Evolutionary conservation across 768 basidiomycete genomes (phyloP), one percentile per base, ranked within the genome.

Genomic region (Coprinopsis cinerea): DNA sequence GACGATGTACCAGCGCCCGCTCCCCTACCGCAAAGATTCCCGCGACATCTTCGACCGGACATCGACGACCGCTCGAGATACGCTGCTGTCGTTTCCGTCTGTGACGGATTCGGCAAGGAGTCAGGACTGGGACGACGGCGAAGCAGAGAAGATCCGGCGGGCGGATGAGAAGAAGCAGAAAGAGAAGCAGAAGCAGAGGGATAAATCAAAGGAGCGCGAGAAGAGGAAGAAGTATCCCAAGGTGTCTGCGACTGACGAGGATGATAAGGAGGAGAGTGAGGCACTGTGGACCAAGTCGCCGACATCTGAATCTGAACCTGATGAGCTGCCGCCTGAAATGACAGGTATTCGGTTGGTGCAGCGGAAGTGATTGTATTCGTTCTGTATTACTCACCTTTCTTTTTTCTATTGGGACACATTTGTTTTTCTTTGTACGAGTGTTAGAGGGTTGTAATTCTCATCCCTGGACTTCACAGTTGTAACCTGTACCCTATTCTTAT

Each of bases 211-310:
- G 18, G 64, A 69, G n/a, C n/a, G n/a, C 23, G 64, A 66, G 42
- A 69, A 72, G 60, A 67, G 66, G 44, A 70, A 73, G 59, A 67
- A 66, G 36, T 80, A 82, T 51, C 76, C 77, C 3, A 71, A 68
- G 46, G 74, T 71, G n/a, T n/a, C n/a, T n/a, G n/a, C n/a, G n/a
- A n/a, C n/a, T n/a, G n/a, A n/a, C n/a, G 63, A 57, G 22, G 73
- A 70, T 0, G 71, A 73, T 2, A 78, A 81, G 56, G 84, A 85
- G 49, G 84, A 86, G 65, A 80, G 78, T 48, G 61, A 76, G 45
- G 74, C 80, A 43, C 56, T 86, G 48, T 81, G 76, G 77, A 18
- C 22, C 23, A 62, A 64, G 24, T 63, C 59, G 32, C 49, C 48
- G 18, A 61, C 63, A 24, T 63, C 58, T 27, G 52, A 48, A 22